Evolutionary conservation across 2,329 filamentous ascomycete species (phyloP), one percentile per base, ranked within the genome.

Genomic region (Sclerotinia trifoliorum): DNA sequence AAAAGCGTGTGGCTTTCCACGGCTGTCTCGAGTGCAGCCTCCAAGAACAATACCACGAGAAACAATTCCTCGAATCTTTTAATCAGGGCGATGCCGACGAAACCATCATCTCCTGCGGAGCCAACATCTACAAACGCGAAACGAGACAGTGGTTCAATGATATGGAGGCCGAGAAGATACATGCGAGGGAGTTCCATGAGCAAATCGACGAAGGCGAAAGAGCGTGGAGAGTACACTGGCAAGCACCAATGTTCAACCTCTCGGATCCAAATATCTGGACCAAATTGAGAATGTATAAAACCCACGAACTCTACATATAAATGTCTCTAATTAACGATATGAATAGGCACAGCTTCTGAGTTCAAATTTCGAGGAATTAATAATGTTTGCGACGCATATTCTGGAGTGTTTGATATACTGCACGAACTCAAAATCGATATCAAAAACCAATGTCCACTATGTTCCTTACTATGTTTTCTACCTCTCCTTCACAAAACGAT

Each of bases 141-240:
- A 51, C 58, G 15, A 62, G 29, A 51, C 21, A 24, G 2, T 49
- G 46, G 58, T 29, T 62, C 29, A 8, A 62, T 51, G 58, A 62
- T 39, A 8, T 19, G 19, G 8, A 13, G 15, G 21, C 44, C 7
- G 44, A 51, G 44, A 62, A 39, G 2, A 24, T 17, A 24, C 58
- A 62, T 13, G 46, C 29, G 15, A 35, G 15, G 26, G 10, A 3
- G 3, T 51, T 39, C 3, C 58, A 62, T 21, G 21, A 51, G 1
- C 13, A 0, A 0, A 24, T 39, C 7, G 29, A 19, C 2, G 21
- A 35, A 7, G 13, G 26, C 1, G 29, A 62, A 21, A 2, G 1
- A 13, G 29, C 3, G 1, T 62, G 58, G 58, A 62, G 46, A 39
- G 8, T 17, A 3, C 1, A 3, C 10, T 19, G 7, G 19, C 29